These are phyloP conservation scores for Blastocladiella britannica DNA, from an alignment of 192 early-diverging fungal genomes.

Conservation along the genomic window DNA sequence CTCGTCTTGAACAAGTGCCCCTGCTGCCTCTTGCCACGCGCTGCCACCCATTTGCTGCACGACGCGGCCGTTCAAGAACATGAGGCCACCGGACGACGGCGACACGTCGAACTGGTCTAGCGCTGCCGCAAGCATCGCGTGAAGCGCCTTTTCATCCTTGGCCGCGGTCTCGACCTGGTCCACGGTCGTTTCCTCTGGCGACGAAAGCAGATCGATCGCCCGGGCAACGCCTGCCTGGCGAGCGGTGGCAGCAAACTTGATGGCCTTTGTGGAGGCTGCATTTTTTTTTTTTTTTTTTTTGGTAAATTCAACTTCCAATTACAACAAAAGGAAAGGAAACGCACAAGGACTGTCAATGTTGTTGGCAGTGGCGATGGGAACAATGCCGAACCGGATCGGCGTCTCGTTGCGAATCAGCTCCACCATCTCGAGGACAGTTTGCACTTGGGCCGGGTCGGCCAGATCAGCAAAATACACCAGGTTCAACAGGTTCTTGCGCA, in stretches of 20 bases:
- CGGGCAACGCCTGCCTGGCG: slow-evolving; percentile 4
- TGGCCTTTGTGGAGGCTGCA: not conserved
- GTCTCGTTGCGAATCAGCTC: slow-evolving; percentile 39
- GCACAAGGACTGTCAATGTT: slow-evolving; percentile 18
- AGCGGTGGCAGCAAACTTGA: not conserved
- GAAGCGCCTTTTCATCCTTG: no score
- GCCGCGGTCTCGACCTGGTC: not conserved
- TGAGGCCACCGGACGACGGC: no score
- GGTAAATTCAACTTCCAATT: no score
- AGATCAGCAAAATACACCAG: slow-evolving; percentile 57
- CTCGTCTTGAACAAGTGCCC: no score
- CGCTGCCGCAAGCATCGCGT: no score
- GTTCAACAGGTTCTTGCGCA: slow-evolving; percentile 60
- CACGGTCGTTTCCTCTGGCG: not conserved
- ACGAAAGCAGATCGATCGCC: slow-evolving; percentile 10
- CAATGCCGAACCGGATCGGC: slow-evolving; percentile 71
- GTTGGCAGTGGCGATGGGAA: slow-evolving; percentile 34
- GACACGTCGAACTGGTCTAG: no score
- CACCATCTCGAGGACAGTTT: slow-evolving; percentile 35
- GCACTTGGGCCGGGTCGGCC: slow-evolving; percentile 25
- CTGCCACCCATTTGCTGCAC: no score
- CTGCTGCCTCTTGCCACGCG: no score
- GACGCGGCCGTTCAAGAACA: no score
- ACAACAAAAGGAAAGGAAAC: slow-evolving; percentile 8
- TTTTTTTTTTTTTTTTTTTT: no score